These are phyloP conservation scores for Moesziomyces parantarcticus DNA, from an alignment of 1,284 basidiomycete genomes.

Conservation along the genomic window DNA sequence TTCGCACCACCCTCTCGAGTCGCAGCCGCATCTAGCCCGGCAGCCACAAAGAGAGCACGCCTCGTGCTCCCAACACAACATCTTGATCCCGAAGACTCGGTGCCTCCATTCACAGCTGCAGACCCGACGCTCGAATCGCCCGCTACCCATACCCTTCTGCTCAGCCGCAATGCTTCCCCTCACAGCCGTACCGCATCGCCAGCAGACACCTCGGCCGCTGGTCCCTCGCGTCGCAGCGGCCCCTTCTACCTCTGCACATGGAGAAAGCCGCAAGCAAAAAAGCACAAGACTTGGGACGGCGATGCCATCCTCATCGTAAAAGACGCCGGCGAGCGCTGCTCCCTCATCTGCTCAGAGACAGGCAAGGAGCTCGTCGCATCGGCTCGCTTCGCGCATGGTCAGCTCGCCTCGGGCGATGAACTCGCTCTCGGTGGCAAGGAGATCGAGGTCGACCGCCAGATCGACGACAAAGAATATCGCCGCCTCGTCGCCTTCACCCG, in stretches of 20 bases:
- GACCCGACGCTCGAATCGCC: constrained; percentile 15
- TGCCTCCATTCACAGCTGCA: not conserved
- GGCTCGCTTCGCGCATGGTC: constrained; percentile 31
- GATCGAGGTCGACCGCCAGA: constrained; percentile 46
- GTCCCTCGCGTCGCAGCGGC: constrained; percentile 27
- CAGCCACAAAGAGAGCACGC: constrained; percentile 28
- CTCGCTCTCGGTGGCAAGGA: constrained; percentile 57
- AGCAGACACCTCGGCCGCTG: constrained; percentile 7
- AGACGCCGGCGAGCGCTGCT: constrained; percentile 41
- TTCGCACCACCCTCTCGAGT: constrained; percentile 13
- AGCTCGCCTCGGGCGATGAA: constrained; percentile 47
- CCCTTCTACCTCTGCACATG: constrained; percentile 63
- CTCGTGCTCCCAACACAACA: constrained; percentile 39
- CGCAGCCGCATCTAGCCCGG: not conserved
- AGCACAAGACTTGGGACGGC: constrained; percentile 88
- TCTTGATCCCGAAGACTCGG: constrained; percentile 2
- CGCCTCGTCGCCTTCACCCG: constrained; percentile 31
- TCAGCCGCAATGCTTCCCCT: constrained; percentile 23
- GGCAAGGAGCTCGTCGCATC: constrained; percentile 49
- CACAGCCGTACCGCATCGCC: constrained; percentile 1
- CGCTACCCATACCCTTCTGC: constrained; percentile 27
- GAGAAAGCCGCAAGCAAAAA: constrained; percentile 79
- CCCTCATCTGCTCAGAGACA: constrained; percentile 52
- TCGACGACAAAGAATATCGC: constrained; percentile 32
- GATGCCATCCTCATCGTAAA: constrained; percentile 66